phyloP scores from a whole-genome alignment of 495 filamentous ascomycete species.

The Aspergillus bridgeri region DNA sequence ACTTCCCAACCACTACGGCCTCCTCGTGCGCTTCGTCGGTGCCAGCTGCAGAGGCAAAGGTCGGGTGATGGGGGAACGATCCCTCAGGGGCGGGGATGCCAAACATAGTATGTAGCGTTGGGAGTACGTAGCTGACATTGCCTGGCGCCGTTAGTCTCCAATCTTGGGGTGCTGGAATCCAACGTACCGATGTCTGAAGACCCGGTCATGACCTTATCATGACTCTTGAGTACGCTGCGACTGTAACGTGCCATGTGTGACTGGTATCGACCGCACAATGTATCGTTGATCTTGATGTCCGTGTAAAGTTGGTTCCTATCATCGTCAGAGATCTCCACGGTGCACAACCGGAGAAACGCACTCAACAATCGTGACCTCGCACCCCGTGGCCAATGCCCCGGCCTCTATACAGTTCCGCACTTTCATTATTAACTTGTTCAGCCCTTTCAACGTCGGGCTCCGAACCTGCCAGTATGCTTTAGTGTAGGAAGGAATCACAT shows the following conservation, averaged over 20 bases:
- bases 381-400: conserved; percentile 59
- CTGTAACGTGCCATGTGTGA: conserved; percentile 48
- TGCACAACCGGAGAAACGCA: conserved; percentile 9
- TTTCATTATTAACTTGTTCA: conserved; percentile 47
- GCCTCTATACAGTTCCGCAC: conserved; percentile 58
- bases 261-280: conserved; percentile 51
- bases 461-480: conserved; percentile 51
- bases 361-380: conserved; percentile 46
- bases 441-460: conserved; percentile 42
- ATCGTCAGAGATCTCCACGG: not conserved
- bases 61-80: conserved; percentile 56
- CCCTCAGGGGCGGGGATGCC: conserved; percentile 45
- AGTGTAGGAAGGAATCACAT: conserved; percentile 59
- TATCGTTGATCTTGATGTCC: conserved; percentile 59
- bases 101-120: conserved; percentile 59
- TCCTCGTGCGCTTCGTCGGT: conserved; percentile 31
- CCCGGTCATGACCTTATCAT: conserved; percentile 47
- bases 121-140: conserved; percentile 62
- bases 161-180: not conserved
- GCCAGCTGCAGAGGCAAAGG: conserved; percentile 55
- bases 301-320: conserved; percentile 46
- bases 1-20: conserved; percentile 22
- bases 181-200: conserved; percentile 52
- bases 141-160: conserved; percentile 29
- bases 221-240: conserved; percentile 43